Evolutionary conservation across 1,139 yeast species (phyloP).

Genomic region (Zhuliangozyma parablackwelliae): DNA sequence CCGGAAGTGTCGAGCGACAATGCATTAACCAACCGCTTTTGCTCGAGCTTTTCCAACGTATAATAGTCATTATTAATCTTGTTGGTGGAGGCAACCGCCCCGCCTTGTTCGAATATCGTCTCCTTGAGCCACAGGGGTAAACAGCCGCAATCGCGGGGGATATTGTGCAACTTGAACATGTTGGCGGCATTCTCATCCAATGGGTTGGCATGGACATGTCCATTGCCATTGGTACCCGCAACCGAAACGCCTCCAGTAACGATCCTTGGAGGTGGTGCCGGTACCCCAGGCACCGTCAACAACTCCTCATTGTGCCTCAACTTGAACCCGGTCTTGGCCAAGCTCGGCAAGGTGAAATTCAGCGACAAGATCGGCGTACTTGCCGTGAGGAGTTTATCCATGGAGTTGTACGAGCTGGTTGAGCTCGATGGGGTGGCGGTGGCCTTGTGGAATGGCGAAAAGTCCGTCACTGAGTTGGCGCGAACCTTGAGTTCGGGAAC

Average conservation of each 20-base stretch:
- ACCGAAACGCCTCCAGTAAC: too few relatives aligned
- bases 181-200: constrained; percentile 5
- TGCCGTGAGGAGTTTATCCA: background rate
- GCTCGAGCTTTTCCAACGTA: constrained; percentile 28
- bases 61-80: constrained; percentile 23
- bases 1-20: constrained; percentile 12
- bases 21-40: constrained; percentile 28
- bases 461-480: constrained; percentile 9
- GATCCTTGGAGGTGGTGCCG: too few relatives aligned
- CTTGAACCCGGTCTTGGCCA: constrained; percentile 22
- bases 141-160: constrained; percentile 6
- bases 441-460: constrained; percentile 4
- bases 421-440: constrained; percentile 4
- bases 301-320: constrained; percentile 43
- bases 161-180: constrained; percentile 8
- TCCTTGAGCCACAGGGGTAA: constrained; percentile 16
- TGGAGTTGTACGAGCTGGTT: background rate
- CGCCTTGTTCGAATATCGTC: constrained; percentile 4
- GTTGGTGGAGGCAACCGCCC: constrained; percentile 9
- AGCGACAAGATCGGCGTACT: constrained; percentile 25
- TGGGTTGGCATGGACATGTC: constrained; percentile 1
- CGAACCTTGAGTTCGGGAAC: constrained; percentile 7
- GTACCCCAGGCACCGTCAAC: constrained; percentile 4
- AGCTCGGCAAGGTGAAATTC: constrained; percentile 23
- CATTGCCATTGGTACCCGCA: background rate